Conservation (phyloP, 805 yeast genomes). For the Kazachstania africana region DNA sequence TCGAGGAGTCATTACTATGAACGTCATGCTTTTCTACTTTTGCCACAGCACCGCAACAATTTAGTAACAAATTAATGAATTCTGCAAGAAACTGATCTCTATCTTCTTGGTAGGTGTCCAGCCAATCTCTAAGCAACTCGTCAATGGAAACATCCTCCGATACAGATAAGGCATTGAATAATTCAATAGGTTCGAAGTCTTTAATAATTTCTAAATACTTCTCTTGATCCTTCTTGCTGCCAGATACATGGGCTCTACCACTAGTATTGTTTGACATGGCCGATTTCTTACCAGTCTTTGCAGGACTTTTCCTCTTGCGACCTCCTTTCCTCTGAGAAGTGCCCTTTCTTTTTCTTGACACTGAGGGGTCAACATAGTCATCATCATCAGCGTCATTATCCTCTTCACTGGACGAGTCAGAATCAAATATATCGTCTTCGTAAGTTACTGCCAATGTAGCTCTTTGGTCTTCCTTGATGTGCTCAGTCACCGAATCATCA, state of each 20-base stretch:
- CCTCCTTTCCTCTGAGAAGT: not conserved
- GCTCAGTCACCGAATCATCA: conserved; percentile 1
- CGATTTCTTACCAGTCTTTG: conserved; percentile 1
- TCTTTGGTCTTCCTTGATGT: conserved; percentile 2
- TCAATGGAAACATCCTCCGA: conserved; percentile 37
- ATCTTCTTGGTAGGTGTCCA: conserved; percentile 37
- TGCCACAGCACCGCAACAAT: conserved; percentile 61
- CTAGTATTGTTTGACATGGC: too few relatives aligned
- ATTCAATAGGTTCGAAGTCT: conserved; percentile 34
- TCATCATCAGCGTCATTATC: conserved; percentile 16
- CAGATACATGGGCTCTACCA: too few relatives aligned
- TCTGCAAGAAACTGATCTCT: conserved; percentile 42
- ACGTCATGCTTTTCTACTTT: conserved; percentile 69
- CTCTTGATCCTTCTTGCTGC: conserved; percentile 17
- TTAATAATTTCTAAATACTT: conserved; percentile 29
- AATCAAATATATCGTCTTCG: conserved; percentile 2
- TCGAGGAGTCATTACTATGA: conserved; percentile 52
- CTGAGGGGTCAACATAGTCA: conserved; percentile 14
- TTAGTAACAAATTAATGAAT: conserved; percentile 54
- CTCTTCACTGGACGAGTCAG: conserved; percentile 3
- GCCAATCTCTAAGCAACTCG: conserved; percentile 46
- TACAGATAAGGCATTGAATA: conserved; percentile 41
- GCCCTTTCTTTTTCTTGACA: conserved; percentile 6
- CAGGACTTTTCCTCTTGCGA: conserved; percentile 2
- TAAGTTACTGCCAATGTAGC: conserved; percentile 2